Percentiles rank a stretch among this genome's conserved stretches.
Evolutionary conservation across 164 flowering plant genomes (phyloP).

Genomic region (Vitis vinifera): DNA sequence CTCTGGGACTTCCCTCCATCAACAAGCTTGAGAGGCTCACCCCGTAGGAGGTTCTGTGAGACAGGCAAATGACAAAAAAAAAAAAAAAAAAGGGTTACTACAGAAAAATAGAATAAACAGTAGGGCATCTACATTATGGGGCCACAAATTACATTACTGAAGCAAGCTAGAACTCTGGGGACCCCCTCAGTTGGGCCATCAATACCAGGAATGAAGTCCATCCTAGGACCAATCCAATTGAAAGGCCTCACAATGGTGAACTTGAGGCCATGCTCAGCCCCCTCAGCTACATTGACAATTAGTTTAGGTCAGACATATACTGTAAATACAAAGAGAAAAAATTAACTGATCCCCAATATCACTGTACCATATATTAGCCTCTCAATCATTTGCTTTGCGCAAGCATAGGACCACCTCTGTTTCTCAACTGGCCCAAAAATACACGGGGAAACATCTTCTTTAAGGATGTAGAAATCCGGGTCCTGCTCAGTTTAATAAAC

Average conservation of each 20-base stretch:
- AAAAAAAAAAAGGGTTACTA: background rate
- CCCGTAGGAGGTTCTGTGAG: constrained; percentile 50
- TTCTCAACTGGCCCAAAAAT: constrained; percentile 83
- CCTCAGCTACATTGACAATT: constrained; percentile 49
- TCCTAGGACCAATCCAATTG: constrained; percentile 91
- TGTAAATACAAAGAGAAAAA: background rate
- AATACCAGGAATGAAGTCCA: constrained; percentile 91
- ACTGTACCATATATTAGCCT: constrained; percentile 75
- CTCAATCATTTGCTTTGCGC: constrained; percentile 91
- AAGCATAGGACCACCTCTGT: constrained; percentile 96
- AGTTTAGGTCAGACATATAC: background rate
- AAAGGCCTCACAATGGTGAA: constrained; percentile 86
- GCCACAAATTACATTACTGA: constrained; percentile 65
- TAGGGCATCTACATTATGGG: background rate
- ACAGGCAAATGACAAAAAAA: background rate
- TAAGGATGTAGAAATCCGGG: constrained; percentile 66
- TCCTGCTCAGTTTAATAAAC: constrained; percentile 39
- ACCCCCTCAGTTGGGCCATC: constrained; percentile 94
- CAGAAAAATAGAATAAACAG: background rate
- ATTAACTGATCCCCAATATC: background rate
- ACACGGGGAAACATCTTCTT: constrained; percentile 78
- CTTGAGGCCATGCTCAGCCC: constrained; percentile 73
- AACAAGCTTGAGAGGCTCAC: constrained; percentile 70
- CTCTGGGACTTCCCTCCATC: constrained; percentile 77
- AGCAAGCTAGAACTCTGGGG: constrained; percentile 88